These are phyloP conservation scores for Arthrobotrys sinensis DNA, from an alignment of 2,329 filamentous ascomycete genomes.

Conservation along the genomic window DNA sequence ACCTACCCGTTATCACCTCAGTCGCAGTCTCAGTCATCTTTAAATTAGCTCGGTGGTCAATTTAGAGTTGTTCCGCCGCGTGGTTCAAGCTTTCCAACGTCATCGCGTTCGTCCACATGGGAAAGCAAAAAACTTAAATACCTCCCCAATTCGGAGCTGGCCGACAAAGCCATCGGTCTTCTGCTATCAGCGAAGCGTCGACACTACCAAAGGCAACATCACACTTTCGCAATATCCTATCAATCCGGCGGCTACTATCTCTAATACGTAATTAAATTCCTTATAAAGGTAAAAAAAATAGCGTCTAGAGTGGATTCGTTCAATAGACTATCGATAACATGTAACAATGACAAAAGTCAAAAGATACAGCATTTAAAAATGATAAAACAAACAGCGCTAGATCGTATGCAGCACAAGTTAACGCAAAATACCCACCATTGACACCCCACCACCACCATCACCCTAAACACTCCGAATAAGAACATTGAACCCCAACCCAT, in stretches of 20 bases:
- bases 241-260: conserved; percentile 32
- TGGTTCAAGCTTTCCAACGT: neutral
- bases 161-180: conserved; percentile 36
- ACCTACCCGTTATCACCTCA: conserved; percentile 6
- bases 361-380: neutral
- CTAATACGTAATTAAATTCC: conserved; percentile 20
- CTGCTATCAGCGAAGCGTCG: conserved; percentile 32
- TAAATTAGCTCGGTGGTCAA: conserved; percentile 6
- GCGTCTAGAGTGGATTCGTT: conserved; percentile 18
- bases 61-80: conserved; percentile 6
- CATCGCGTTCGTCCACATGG: neutral
- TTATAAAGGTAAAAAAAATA: neutral
- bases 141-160: conserved; percentile 40
- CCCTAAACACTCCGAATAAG: conserved; percentile 55
- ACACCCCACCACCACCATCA: neutral
- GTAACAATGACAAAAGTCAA: neutral
- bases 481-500: conserved; percentile 57
- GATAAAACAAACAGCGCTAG: conserved; percentile 2
- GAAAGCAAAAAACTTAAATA: conserved; percentile 32
- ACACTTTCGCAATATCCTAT: conserved; percentile 3
- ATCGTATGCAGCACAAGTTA: neutral
- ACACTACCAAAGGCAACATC: neutral
- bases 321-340: conserved; percentile 1
- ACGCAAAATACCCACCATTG: conserved; percentile 23
- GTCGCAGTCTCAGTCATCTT: conserved; percentile 8